Evolutionary conservation across 176 grass and related monocot genomes (phyloP), one percentile per base, ranked within the genome.

Genomic region (Rhynchospora tenuis): DNA sequence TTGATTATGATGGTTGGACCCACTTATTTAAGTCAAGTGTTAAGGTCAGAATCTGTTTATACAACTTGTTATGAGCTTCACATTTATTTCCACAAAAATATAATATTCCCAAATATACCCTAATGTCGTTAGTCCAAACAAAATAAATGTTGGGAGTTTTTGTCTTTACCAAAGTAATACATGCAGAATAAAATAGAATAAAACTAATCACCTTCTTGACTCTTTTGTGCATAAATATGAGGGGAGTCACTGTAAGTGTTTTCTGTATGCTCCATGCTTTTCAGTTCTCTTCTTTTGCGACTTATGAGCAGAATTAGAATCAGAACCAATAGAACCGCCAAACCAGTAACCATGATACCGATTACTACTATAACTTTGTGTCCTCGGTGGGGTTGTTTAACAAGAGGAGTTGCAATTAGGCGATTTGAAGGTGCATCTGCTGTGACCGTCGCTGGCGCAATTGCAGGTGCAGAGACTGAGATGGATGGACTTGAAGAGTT

Each of bases 251-350:
- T 87, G 79, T 72, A 81, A 2, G 48, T 46, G 73, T 88, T 85
- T 9, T 83, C 82, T 73, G 78, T 87, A 74, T 84, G 73, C 59
- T 88, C 89, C 80, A 87, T 87, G 17, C 83, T 94, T 73, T 90
- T 78, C 66, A 98, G 83, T 87, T 94, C 89, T 89, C 82, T 93
- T 84, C 57, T 90, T 87, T 98, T 98, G 85, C 72, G 90, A 81
- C 84, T 85, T 64, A 98, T 98, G 9, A 94, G 90, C 71, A 98
- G 73, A 84, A 94, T 85, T 81, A 98, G 45, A 72, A 94, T 86
- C 66, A 98, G 47, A 71, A 98, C 61, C 55, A 98, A 77, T 78
- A 92, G 70, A 89, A 93, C 22, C 13, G 92, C 86, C 33, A 93
- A 62, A 81, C 90, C 90, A 85, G 86, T 93, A 86, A 98, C 84